Conservation (phyloP, 2,329 filamentous ascomycete species). For the Neopestalotiopsis rosae region DNA sequence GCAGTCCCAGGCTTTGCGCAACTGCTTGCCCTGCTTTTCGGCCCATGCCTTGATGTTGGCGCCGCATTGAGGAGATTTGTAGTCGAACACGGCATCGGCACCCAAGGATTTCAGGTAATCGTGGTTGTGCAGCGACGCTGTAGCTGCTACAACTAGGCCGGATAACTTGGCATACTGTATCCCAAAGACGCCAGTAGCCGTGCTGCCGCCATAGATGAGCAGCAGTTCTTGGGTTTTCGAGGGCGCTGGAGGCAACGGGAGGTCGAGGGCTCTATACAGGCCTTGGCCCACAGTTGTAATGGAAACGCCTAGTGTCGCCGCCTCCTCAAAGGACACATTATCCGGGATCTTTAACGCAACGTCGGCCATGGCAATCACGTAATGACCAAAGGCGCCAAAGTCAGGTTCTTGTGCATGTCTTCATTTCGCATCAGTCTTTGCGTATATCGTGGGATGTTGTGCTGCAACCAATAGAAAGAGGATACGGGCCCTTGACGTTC, state of each 20-base stretch:
- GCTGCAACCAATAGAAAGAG: too few species aligned
- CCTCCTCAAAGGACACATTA: constrained; percentile 51
- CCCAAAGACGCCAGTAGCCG: constrained; percentile 59
- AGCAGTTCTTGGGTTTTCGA: constrained; percentile 41
- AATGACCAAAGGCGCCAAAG: constrained; percentile 49
- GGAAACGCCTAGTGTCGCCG: constrained; percentile 47
- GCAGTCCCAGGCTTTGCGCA: constrained; percentile 42
- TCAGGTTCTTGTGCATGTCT: constrained; percentile 43
- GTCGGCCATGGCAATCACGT: constrained; percentile 43
- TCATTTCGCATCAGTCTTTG: neutral
- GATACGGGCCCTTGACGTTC: too few species aligned
- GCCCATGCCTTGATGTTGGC: constrained; percentile 29
- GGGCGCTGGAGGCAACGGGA: constrained; percentile 49
- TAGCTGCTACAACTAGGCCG: constrained; percentile 45
- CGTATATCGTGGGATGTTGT: neutral
- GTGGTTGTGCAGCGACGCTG: constrained; percentile 43
- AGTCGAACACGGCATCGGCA: constrained; percentile 39
- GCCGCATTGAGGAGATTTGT: constrained; percentile 29
- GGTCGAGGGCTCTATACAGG: constrained; percentile 50
- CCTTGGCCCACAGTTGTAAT: constrained; percentile 50
- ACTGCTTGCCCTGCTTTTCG: constrained; percentile 24
- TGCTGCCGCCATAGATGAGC: constrained; percentile 55
- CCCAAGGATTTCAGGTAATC: constrained; percentile 39
- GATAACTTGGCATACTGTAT: constrained; percentile 50
- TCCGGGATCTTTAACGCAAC: constrained; percentile 50